A percentile compares a stretch with the other conserved stretches of the same genome.
Evolutionary conservation across 179 eudicot genomes (phyloP).

Genomic region (Vitellaria paradoxa): DNA sequence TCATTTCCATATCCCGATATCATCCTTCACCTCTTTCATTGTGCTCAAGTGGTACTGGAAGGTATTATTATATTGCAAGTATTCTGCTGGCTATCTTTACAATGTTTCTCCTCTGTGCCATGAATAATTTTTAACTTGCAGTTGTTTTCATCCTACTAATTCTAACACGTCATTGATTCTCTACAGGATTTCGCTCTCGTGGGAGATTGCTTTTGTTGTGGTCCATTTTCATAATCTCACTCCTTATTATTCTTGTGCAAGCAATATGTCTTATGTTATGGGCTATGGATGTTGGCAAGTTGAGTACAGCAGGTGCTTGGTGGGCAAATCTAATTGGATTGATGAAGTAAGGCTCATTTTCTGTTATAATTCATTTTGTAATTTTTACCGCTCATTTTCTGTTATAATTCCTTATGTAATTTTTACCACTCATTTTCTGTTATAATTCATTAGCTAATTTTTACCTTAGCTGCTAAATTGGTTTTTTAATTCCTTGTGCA

Average conservation of each 20-base stretch:
- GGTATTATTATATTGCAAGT: background rate
- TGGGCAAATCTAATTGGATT: slow-evolving; percentile 82
- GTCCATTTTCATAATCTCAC: slow-evolving; percentile 64
- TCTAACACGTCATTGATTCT: slow-evolving; percentile 12
- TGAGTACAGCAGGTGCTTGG: slow-evolving; percentile 54
- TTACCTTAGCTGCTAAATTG: background rate
- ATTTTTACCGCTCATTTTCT: background rate
- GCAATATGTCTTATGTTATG: slow-evolving; percentile 49
- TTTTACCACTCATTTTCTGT: slow-evolving; percentile 5
- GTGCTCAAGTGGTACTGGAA: slow-evolving; percentile 9
- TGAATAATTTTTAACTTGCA: slow-evolving; percentile 12
- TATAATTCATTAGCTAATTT: slow-evolving; percentile 1
- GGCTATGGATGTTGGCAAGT: slow-evolving; percentile 46
- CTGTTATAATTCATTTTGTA: slow-evolving; percentile 1
- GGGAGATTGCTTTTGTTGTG: slow-evolving; percentile 52
- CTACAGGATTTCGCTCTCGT: slow-evolving; percentile 59
- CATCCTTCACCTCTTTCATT: slow-evolving; percentile 9
- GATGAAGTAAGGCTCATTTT: slow-evolving; percentile 50
- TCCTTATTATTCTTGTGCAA: slow-evolving; percentile 60
- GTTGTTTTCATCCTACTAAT: slow-evolving; percentile 7
- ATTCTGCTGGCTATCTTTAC: background rate
- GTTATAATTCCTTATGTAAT: slow-evolving; percentile 4
- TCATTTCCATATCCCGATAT: background rate
- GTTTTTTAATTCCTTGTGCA: background rate
- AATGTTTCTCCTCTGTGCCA: slow-evolving; percentile 3